Conservation (phyloP, 805 yeast species). For the Kluyveromyces siamensis region DNA sequence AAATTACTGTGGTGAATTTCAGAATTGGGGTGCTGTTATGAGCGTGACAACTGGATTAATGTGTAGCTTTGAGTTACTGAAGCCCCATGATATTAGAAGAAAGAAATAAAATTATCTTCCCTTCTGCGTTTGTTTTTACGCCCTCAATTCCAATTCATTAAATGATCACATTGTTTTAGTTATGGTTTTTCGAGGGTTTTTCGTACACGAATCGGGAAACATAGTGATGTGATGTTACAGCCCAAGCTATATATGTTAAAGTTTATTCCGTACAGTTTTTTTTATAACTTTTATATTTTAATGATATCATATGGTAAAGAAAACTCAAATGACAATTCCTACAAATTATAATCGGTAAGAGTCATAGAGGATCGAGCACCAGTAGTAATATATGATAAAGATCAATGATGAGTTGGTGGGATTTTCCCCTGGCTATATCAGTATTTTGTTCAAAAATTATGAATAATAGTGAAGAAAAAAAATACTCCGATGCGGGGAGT, state of each 20-base stretch:
- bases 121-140: background rate
- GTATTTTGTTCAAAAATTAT: no score
- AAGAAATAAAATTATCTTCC: constrained; percentile 1
- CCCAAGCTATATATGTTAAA: background rate
- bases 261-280: background rate
- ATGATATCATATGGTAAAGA: background rate
- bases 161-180: background rate
- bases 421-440: no score
- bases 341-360: no score
- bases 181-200: no score
- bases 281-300: background rate
- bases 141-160: background rate
- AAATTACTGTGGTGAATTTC: constrained; percentile 75
- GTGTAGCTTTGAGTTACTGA: constrained; percentile 63
- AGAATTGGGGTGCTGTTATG: constrained; percentile 76
- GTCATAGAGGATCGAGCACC: no score
- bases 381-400: no score
- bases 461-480: background rate
- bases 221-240: no score
- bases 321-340: no score
- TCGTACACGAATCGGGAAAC: background rate
- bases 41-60: constrained; percentile 57
- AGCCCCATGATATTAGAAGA: constrained; percentile 35
- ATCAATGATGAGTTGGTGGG: no score
- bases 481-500: constrained; percentile 26